Evolutionary conservation across 306 rosid species (phyloP).

Genomic region (Abrus pulchellus): DNA sequence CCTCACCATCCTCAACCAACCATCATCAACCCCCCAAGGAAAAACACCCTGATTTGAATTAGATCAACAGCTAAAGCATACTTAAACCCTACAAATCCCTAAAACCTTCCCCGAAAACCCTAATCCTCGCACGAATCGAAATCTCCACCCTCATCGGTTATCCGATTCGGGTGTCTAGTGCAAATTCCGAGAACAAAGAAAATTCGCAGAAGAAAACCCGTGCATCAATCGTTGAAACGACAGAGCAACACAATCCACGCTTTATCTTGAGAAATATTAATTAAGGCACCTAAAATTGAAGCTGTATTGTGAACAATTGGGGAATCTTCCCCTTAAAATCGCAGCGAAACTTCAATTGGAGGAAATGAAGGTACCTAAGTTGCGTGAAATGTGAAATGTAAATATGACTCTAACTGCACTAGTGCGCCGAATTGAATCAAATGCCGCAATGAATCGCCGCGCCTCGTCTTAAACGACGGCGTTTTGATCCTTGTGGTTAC

Average conservation of each 20-base stretch:
- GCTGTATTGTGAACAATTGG: conserved; percentile 29
- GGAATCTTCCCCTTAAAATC: conserved; percentile 28
- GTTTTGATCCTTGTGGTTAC: conserved; percentile 44
- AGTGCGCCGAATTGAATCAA: conserved; percentile 32
- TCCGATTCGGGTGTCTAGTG: conserved; percentile 41
- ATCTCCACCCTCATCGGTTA: conserved; percentile 37
- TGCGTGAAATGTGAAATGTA: conserved; percentile 23
- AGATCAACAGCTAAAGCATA: conserved; percentile 45
- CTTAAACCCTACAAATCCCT: conserved; percentile 55
- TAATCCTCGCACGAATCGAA: conserved; percentile 34
- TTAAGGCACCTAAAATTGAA: conserved; percentile 16
- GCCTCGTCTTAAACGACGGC: conserved; percentile 45
- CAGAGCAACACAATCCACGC: conserved; percentile 11
- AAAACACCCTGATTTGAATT: conserved; percentile 40
- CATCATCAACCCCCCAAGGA: conserved; percentile 56
- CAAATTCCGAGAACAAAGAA: conserved; percentile 38
- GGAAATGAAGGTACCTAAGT: conserved; percentile 39
- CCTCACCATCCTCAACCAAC: conserved; percentile 82
- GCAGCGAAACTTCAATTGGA: conserved; percentile 44
- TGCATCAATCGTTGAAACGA: conserved; percentile 34
- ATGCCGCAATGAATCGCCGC: conserved; percentile 53
- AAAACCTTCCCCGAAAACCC: conserved; percentile 61
- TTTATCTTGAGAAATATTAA: conserved; percentile 3
- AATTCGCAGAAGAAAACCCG: conserved; percentile 46
- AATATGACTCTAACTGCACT: conserved; percentile 40